phyloP scores from a whole-genome alignment of 371 early-diverging fungal genomes.

The Mortierella sp. region DNA sequence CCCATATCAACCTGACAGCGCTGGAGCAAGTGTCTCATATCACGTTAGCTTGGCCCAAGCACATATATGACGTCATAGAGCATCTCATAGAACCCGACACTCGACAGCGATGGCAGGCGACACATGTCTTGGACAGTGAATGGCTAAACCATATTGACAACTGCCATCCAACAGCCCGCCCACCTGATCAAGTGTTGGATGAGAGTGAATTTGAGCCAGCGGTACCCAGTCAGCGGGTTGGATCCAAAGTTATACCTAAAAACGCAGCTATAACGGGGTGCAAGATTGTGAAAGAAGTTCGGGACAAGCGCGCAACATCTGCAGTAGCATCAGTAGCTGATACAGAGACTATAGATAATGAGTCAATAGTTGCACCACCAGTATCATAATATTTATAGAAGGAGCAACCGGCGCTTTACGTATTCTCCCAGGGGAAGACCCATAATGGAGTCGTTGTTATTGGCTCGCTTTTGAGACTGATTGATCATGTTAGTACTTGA shows the following conservation, averaged over 20 bases:
- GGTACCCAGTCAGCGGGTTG: constrained; percentile 21
- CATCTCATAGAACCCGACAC: constrained; percentile 62
- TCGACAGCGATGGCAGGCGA: constrained; percentile 59
- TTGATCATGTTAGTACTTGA: too few species aligned
- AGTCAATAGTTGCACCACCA: too few species aligned
- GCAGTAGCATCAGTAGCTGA: too few species aligned
- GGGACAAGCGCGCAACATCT: constrained; percentile 7
- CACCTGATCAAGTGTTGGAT: constrained; percentile 26
- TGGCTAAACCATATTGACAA: constrained; percentile 60
- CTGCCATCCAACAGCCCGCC: constrained; percentile 59
- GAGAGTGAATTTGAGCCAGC: constrained; percentile 32
- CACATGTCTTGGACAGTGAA: constrained; percentile 56
- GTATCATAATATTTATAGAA: too few species aligned
- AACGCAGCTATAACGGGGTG: constrained; percentile 21
- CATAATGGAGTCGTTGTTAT: too few species aligned
- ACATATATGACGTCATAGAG: constrained; percentile 39
- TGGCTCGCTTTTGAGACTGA: too few species aligned
- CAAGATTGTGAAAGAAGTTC: constrained; percentile 27
- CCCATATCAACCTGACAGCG: constrained; percentile 26
- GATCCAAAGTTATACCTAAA: constrained; percentile 17
- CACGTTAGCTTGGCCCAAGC: constrained; percentile 17
- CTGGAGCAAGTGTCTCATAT: constrained; percentile 34
- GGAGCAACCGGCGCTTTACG: too few species aligned
- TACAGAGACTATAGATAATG: too few species aligned
- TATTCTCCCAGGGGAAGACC: too few species aligned